A percentile compares a stretch with the other conserved stretches of the same genome.
These are phyloP conservation scores for Collybia sordida DNA, from an alignment of 768 basidiomycete species.

Conservation along the genomic window DNA sequence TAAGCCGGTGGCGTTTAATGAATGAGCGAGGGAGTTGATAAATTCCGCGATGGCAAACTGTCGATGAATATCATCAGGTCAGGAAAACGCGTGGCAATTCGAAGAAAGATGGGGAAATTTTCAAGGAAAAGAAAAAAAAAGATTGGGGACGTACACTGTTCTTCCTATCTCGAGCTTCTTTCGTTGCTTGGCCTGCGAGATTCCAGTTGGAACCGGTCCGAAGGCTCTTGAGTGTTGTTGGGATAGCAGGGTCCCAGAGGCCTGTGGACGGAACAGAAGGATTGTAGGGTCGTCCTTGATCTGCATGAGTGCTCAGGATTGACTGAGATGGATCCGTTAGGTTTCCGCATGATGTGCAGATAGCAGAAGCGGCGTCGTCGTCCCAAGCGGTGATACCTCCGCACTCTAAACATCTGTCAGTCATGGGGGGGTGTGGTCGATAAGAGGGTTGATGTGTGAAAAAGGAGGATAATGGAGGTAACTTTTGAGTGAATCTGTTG, in stretches of 20 bases:
- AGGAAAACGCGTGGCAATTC: conserved; percentile 14
- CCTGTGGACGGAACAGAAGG: conserved; percentile 7
- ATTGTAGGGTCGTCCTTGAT: conserved; percentile 32
- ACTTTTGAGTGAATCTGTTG: background rate
- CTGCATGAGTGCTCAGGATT: conserved; percentile 50
- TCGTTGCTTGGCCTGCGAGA: conserved; percentile 62
- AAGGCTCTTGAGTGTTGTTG: conserved; percentile 46
- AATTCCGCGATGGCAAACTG: conserved; percentile 66
- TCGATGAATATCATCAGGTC: conserved; percentile 6
- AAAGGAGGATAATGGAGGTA: conserved; percentile 2
- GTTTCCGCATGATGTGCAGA: conserved; percentile 75
- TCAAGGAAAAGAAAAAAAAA: conserved; percentile 8
- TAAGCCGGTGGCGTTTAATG: conserved; percentile 58
- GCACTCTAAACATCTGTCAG: conserved; percentile 51
- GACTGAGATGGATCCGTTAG: conserved; percentile 62
- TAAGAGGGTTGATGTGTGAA: background rate
- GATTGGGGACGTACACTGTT: conserved; percentile 50
- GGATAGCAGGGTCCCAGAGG: conserved; percentile 28
- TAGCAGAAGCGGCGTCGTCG: conserved; percentile 55
- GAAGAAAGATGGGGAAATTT: conserved; percentile 13
- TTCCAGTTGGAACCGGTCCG: conserved; percentile 55
- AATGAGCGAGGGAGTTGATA: conserved; percentile 58
- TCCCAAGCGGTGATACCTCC: conserved; percentile 51
- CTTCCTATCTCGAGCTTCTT: conserved; percentile 57
- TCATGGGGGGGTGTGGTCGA: conserved; percentile 24